Base-by-base conservation (phyloP, 2,329 filamentous ascomycete species). In the Microdochium nivale region DNA sequence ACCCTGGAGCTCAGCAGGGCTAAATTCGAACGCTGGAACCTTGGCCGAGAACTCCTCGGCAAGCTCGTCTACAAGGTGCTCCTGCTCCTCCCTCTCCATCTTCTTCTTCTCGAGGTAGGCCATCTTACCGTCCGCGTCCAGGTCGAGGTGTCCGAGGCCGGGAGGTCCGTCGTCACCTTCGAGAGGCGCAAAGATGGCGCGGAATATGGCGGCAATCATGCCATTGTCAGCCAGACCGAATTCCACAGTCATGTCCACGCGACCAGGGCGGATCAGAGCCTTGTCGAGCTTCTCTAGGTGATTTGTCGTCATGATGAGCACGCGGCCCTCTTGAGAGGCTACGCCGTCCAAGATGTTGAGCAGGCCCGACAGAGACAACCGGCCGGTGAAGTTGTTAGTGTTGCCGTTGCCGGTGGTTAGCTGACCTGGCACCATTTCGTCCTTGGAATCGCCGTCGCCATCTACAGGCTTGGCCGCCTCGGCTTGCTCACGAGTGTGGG, bases 301-400 rank as follows among this genome's bases (percentile, higher is more conserved):
- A 58, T 84, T 84, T n/a, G 80, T 83, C 2, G 80, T 84, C 80
- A 83, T 84, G 63, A 84, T 77, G 14, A 84, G 71, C 4, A 83
- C 72, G n/a, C 80, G 76, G 7, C 80, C 80, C 60, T 84, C 81
- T 55, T 83, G 79, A 9, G 79, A 81, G 19, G 79, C 79, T 7
- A 84, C 80, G 37, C 89, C 87, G 58, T 95, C 88, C 40, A 94
- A 83, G 47, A 88, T 86, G 66, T 94, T 94, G 48, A 94, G 79
- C 2, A 94, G 73, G 0, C 87, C 87, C 0, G 87, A 90, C 2
- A 94, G 76, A 0, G 86, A 88, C 46, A 94, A 67, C 3, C 75
- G 67, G 2, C 65, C 60, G 23, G 48, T 25, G 19, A 52, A 58
- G 25, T 56, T 59, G 25, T 53, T 61, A 51, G 51, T 64, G 27